Percentiles rank a stretch among this genome's conserved stretches.
Evolutionary conservation across 2,329 filamentous ascomycete genomes (phyloP).

Genomic region (Tolypocladium inflatum): DNA sequence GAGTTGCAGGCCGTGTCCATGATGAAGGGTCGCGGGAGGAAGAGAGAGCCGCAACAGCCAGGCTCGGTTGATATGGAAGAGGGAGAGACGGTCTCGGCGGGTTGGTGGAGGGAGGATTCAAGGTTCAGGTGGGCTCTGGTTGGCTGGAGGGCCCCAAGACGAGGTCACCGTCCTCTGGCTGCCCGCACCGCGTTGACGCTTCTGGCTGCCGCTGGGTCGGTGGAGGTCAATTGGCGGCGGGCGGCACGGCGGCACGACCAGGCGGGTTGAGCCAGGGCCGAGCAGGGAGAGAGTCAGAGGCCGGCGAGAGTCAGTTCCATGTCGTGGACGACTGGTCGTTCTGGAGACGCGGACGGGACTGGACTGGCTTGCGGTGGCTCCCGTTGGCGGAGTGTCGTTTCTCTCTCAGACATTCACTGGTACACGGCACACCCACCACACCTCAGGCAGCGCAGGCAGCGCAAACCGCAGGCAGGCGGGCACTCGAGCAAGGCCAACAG

Average conservation of each 20-base stretch:
- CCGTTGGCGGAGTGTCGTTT: slow-evolving; percentile 17
- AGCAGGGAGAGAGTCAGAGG: neutral
- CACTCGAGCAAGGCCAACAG: neutral
- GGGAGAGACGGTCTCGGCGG: slow-evolving; percentile 12
- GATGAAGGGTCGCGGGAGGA: slow-evolving; percentile 9
- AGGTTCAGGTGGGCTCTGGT: slow-evolving; percentile 12
- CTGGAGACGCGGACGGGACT: slow-evolving; percentile 7
- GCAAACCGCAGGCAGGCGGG: neutral
- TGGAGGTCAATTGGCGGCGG: slow-evolving; percentile 3
- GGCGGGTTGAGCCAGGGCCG: slow-evolving; percentile 4
- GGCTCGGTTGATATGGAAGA: slow-evolving; percentile 11
- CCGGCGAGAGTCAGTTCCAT: slow-evolving; percentile 11
- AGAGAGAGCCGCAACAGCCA: slow-evolving; percentile 5
- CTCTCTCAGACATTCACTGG: slow-evolving; percentile 12
- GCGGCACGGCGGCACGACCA: slow-evolving; percentile 1
- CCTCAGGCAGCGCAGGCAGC: neutral
- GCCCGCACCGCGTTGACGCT: slow-evolving; percentile 7
- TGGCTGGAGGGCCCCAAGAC: slow-evolving; percentile 8
- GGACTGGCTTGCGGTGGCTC: slow-evolving; percentile 2
- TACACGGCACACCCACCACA: neutral
- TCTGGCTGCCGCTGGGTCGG: neutral
- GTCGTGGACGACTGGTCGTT: slow-evolving; percentile 15
- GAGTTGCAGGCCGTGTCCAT: slow-evolving; percentile 13
- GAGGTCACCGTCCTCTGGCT: slow-evolving; percentile 7
- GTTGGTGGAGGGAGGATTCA: slow-evolving; percentile 11